Evolutionary conservation across 2,329 filamentous ascomycete genomes (phyloP).

Genomic region (Neonectria hederae): DNA sequence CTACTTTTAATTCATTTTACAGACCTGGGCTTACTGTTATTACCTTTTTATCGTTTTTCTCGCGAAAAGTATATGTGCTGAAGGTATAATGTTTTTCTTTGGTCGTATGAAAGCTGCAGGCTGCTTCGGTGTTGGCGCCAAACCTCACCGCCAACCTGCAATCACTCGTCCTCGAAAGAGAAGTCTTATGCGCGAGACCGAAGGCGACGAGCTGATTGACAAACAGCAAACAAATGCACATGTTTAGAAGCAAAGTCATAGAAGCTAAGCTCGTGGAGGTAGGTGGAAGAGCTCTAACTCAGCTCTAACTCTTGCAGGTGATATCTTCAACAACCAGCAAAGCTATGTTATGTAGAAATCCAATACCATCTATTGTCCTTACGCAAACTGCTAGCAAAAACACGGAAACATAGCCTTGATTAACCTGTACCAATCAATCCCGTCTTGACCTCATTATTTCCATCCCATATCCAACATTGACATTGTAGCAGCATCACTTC

Average conservation of each 20-base stretch:
- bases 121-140: too few species aligned
- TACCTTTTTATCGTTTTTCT: not conserved
- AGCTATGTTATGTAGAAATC: not conserved
- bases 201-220: not conserved
- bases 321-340: not conserved
- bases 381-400: conserved; percentile 4
- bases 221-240: not conserved
- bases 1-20: too few species aligned
- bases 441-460: conserved; percentile 8
- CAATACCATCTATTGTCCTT: conserved; percentile 17
- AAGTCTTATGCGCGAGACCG: too few species aligned
- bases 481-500: conserved; percentile 25
- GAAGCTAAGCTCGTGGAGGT: not conserved
- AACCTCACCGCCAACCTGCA: too few species aligned
- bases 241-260: not conserved
- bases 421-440: conserved; percentile 11
- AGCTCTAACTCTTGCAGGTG: too few species aligned
- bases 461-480: not conserved
- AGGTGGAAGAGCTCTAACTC: not conserved
- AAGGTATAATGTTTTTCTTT: too few species aligned
- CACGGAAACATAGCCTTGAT: conserved; percentile 2
- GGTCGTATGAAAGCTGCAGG: too few species aligned
- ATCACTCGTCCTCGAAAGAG: too few species aligned
- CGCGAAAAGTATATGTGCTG: too few species aligned
- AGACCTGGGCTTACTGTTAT: too few species aligned